phyloP scores from a whole-genome alignment of 345 rosid genomes.

The Corchorus olitorius region DNA sequence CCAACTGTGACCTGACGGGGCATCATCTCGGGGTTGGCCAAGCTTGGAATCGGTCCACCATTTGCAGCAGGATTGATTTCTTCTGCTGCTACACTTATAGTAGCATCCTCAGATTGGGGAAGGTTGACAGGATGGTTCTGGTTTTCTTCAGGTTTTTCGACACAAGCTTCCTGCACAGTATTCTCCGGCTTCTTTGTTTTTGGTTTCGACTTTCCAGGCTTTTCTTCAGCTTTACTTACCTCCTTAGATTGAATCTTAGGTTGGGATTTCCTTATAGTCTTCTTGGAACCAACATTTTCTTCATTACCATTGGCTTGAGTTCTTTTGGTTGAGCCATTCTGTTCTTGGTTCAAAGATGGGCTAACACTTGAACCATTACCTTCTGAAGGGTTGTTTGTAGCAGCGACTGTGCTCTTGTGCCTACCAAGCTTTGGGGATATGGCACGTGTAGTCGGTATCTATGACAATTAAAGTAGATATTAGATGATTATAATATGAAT shows the following conservation, averaged over 20 bases:
- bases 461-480: conserved; percentile 8
- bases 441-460: conserved; percentile 93
- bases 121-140: conserved; percentile 28
- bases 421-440: conserved; percentile 95
- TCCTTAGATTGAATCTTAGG: conserved; percentile 44
- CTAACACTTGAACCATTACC: conserved; percentile 31
- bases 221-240: conserved; percentile 34
- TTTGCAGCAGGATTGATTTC: conserved; percentile 32
- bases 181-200: conserved; percentile 29
- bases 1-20: conserved; percentile 63
- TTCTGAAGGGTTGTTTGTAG: conserved; percentile 38
- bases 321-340: conserved; percentile 37
- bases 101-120: conserved; percentile 32
- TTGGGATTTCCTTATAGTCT: conserved; percentile 47
- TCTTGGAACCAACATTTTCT: conserved; percentile 47
- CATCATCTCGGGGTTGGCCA: conserved; percentile 53
- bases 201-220: conserved; percentile 41
- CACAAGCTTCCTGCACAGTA: conserved; percentile 24
- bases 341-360: conserved; percentile 44
- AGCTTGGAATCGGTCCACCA: conserved; percentile 29
- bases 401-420: conserved; percentile 51
- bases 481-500: not conserved
- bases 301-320: conserved; percentile 36
- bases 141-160: conserved; percentile 38
- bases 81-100: conserved; percentile 11